Base-by-base conservation (phyloP, 495 filamentous ascomycete genomes). In the Lasiosphaeria miniovina region DNA sequence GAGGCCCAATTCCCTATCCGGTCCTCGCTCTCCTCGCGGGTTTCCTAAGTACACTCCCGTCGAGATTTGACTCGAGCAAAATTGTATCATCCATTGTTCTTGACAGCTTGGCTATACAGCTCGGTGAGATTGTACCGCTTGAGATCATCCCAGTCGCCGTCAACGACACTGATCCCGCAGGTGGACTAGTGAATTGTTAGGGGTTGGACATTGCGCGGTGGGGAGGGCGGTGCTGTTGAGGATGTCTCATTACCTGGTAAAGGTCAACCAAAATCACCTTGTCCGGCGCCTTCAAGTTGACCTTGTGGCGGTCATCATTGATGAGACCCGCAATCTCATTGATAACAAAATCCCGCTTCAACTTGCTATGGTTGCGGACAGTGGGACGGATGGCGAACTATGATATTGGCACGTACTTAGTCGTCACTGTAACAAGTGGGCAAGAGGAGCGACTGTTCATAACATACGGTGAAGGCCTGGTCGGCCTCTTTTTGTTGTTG, bases 371-470 rank as follows among this genome's bases (percentile, higher is more conserved):
- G 68, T 91, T 88, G 57, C 95, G 85, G 48, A 93, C 81, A 4
- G 83, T 87, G 40, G 91, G 89, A 7, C 93, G 89, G 60, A 99
- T 97, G 24, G 94, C 94, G 67, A 91, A 98, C 90, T 96, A 34
- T 5, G 33, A 49, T 35, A 43, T n/a, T 9, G 14, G 7, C 7
- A 8, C 8, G 7, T 41, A 3, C 12, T 46, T n/a, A 46, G 43
- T 46, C 43, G 43, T 46, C 5, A 11, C 0, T 46, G 6, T 14
- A 41, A 41, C 2, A 41, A 41, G 7, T 24, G 24, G 2, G 24
- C 24, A 24, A 24, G 24, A 24, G 24, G 24, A 24, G 24, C 24
- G 24, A 24, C 24, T 41, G 8, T 9, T n/a, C 7, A 11, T 46
- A 31, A 51, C 55, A 51, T 33, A 58, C 55, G 3, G 61, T 64